These are phyloP conservation scores for Areca catechu DNA, from an alignment of 176 grass and related monocot genomes.

Conservation along the genomic window DNA sequence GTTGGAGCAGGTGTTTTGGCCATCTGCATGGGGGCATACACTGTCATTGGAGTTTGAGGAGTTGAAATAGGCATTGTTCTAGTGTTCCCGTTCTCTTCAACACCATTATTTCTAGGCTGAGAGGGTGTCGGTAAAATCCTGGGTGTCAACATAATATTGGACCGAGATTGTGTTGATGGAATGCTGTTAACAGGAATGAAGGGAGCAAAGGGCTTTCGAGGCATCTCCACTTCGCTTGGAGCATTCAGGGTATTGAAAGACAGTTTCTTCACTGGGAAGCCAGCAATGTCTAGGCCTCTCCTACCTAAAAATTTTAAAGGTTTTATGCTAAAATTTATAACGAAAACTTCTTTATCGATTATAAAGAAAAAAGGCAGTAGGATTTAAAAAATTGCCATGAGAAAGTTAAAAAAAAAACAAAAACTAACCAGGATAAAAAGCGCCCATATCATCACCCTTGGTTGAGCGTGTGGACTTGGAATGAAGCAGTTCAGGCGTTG, in stretches of 20 bases:
- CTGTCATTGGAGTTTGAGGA: constrained; percentile 27
- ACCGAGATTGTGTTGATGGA: neutral
- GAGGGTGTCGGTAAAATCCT: constrained; percentile 5
- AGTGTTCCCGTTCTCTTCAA: constrained; percentile 32
- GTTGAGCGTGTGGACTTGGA: constrained; percentile 37
- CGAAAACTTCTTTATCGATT: too few relatives aligned
- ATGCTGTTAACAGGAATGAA: constrained; percentile 22
- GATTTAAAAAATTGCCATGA: too few relatives aligned
- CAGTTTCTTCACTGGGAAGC: constrained; percentile 39
- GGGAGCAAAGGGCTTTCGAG: constrained; percentile 50
- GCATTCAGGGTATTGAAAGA: constrained; percentile 39
- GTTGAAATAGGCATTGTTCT: constrained; percentile 12
- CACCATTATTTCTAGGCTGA: neutral
- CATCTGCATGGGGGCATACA: constrained; percentile 35
- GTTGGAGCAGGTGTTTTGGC: constrained; percentile 33
- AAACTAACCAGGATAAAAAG: constrained; percentile 42
- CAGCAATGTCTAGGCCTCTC: constrained; percentile 31
- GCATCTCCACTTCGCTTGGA: constrained; percentile 24
- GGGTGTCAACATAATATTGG: too few relatives aligned
- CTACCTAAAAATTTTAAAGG: constrained; percentile 26
- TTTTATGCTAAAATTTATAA: neutral
- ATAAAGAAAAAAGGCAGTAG: too few relatives aligned
- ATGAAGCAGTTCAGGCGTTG: constrained; percentile 31
- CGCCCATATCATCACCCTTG: constrained; percentile 29
- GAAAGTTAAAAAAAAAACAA: neutral